A percentile compares a stretch with the other conserved stretches of the same genome.
These are phyloP conservation scores for Pseudocercospora pini-densiflorae DNA, from an alignment of 2,329 filamentous ascomycete species.

Conservation along the genomic window DNA sequence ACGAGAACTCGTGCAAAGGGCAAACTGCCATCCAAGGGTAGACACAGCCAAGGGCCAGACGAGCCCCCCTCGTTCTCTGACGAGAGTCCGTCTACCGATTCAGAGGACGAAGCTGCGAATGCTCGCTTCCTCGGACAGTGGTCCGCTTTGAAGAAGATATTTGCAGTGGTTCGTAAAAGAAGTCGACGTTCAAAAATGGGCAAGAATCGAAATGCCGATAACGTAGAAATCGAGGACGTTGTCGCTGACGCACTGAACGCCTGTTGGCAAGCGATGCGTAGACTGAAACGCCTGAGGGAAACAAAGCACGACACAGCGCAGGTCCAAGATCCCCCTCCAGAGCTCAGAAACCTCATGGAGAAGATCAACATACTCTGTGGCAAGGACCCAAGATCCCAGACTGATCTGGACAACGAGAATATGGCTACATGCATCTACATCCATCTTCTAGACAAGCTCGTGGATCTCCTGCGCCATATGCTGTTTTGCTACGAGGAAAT, in stretches of 20 bases:
- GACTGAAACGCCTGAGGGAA: conserved; percentile 5
- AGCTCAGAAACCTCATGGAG: conserved; percentile 14
- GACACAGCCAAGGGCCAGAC: background rate
- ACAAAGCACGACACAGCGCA: conserved; percentile 3
- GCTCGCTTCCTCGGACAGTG: background rate
- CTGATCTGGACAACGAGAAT: conserved; percentile 15
- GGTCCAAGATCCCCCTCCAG: conserved; percentile 13
- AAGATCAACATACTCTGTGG: conserved; percentile 19
- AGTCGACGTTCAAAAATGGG: background rate
- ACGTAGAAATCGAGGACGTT: background rate
- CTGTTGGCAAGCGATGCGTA: background rate
- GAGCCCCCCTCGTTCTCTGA: background rate
- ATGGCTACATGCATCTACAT: conserved; percentile 34
- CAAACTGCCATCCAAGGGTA: background rate
- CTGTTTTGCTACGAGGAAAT: conserved; percentile 26
- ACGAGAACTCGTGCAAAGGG: background rate
- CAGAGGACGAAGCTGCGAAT: background rate
- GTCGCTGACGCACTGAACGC: background rate
- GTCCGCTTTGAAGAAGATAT: background rate
- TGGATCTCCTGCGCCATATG: conserved; percentile 25
- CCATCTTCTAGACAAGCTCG: conserved; percentile 34
- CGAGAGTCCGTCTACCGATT: background rate
- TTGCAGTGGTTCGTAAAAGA: background rate
- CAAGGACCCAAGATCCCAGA: conserved; percentile 16
- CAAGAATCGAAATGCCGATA: background rate